Percentiles rank a stretch among this genome's conserved stretches.
Evolutionary conservation across 768 basidiomycete genomes (phyloP).

Genomic region (Tricholoma sp.): DNA sequence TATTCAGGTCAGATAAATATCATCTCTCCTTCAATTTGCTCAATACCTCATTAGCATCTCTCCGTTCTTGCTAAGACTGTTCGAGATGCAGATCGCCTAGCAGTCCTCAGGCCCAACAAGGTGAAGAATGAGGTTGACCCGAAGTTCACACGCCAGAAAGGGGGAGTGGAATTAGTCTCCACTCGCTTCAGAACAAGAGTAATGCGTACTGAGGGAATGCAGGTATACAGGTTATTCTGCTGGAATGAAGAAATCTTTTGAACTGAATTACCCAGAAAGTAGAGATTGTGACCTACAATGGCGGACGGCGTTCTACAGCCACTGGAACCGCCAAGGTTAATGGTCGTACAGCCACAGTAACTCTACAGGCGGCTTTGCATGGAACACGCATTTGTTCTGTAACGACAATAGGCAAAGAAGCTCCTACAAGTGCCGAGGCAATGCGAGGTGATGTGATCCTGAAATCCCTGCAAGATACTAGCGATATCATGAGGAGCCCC

Average conservation of each 20-base stretch:
- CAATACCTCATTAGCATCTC: conserved; percentile 28
- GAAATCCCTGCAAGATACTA: conserved; percentile 19
- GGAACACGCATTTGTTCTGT: conserved; percentile 28
- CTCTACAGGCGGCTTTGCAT: conserved; percentile 18
- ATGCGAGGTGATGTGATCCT: conserved; percentile 21
- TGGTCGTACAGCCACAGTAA: conserved; percentile 35
- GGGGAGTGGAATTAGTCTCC: conserved; percentile 27
- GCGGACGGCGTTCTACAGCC: conserved; percentile 6
- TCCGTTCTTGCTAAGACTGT: conserved; percentile 30
- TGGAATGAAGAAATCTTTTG: neutral
- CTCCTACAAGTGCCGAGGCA: conserved; percentile 42
- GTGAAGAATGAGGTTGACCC: conserved; percentile 43
- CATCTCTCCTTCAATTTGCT: neutral
- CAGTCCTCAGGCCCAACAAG: conserved; percentile 36
- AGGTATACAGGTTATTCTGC: conserved; percentile 16
- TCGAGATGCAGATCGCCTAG: conserved; percentile 32
- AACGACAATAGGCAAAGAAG: conserved; percentile 42
- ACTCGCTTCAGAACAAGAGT: conserved; percentile 42
- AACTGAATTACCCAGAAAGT: conserved; percentile 10
- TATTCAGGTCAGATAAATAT: conserved; percentile 20
- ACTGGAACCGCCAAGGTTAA: conserved; percentile 23
- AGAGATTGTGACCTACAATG: conserved; percentile 14
- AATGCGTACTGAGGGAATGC: conserved; percentile 16
- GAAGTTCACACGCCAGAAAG: conserved; percentile 22
- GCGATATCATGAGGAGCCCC: conserved; percentile 23